Evolutionary conservation across 116 monocot genomes (phyloP), one percentile per base, ranked within the genome.

Genomic region (Posidonia oceanica): DNA sequence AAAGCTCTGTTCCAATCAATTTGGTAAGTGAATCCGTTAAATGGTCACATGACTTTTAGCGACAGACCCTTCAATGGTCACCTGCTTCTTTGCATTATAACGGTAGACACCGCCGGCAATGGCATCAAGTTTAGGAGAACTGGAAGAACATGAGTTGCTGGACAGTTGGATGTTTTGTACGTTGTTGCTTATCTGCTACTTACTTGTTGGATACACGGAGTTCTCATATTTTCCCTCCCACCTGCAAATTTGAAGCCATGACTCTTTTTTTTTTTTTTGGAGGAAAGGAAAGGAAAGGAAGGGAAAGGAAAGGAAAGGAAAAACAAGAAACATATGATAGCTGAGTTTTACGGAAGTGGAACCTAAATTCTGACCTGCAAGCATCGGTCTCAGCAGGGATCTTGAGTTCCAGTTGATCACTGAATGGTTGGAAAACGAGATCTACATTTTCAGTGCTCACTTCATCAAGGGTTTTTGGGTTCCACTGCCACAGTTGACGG

Each of bases 201-300:
- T 41, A 36, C 72, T 54, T 71, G 38, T 54, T 71, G 38, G 75
- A 69, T 86, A 88, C 13, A 75, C 67, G 6, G 77, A 72, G 68
- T 82, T 58, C 56, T 88, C 85, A 55, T 75, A 90, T 52, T 90
- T 90, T 14, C 75, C 83, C 41, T 65, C 71, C 90, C 90, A 90
- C 72, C 86, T 90, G 77, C 71, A 40, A 40, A 65, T n/a, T 44
- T 8, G 40, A 48, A 48, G 7, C 12, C 48, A 7, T 48, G 48
- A 1, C 48, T 48, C 48, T 12, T 10, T 10, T 48, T 48, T 48
- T 12, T 12, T 10, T 10, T 48, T 48, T 48, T 12, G 1, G 8
- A 48, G 68, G 15, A 69, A 20, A 16, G 18, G 13, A n/a, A 53
- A 4, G 11, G 55, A 66, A 68, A 14, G 13, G 14, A n/a, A n/a